Evolutionary conservation across 352 stramenopile species (phyloP).

Genomic region (Phytophthora lateralis): DNA sequence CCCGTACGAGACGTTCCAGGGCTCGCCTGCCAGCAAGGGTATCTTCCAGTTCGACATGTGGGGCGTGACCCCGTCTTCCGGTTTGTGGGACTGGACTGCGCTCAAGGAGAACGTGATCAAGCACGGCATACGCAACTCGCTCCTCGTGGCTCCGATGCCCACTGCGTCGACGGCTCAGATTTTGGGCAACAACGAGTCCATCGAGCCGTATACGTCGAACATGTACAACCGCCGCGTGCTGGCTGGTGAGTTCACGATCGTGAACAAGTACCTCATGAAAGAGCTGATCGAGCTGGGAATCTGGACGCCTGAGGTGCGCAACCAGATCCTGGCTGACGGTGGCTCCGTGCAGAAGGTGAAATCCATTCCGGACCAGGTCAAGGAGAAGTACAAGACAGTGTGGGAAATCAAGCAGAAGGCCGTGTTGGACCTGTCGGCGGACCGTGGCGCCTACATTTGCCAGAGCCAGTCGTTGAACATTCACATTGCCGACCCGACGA

Average conservation of each 20-base stretch:
- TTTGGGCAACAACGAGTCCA: conserved; percentile 99
- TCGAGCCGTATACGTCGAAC: conserved; percentile 99
- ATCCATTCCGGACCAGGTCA: conserved; percentile 79
- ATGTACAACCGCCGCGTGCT: conserved; percentile 99
- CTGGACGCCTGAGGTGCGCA: conserved; percentile 97
- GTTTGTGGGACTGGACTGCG: conserved; percentile 95
- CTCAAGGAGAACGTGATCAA: conserved; percentile 94
- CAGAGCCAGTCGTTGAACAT: conserved; percentile 98
- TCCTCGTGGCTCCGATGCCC: conserved; percentile 99
- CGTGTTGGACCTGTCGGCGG: conserved; percentile 98
- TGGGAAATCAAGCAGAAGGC: conserved; percentile 99
- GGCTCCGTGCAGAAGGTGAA: conserved; percentile 95
- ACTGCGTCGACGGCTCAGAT: conserved; percentile 99
- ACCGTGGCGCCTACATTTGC: conserved; percentile 99
- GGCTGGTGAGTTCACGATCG: conserved; percentile 98
- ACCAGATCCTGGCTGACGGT: conserved; percentile 98
- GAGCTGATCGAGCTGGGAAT: conserved; percentile 96
- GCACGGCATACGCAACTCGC: conserved; percentile 98
- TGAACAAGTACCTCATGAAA: conserved; percentile 99
- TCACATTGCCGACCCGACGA: conserved; percentile 98
- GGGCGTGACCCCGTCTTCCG: conserved; percentile 92
- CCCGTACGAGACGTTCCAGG: conserved; percentile 96
- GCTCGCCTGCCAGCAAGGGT: conserved; percentile 96
- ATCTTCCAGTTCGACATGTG: conserved; percentile 99
- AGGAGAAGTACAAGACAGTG: conserved; percentile 99